Percentiles rank a stretch among this genome's conserved stretches.
These are phyloP conservation scores for Cornus controversa DNA, from an alignment of 148 eudicot species.

Conservation along the genomic window DNA sequence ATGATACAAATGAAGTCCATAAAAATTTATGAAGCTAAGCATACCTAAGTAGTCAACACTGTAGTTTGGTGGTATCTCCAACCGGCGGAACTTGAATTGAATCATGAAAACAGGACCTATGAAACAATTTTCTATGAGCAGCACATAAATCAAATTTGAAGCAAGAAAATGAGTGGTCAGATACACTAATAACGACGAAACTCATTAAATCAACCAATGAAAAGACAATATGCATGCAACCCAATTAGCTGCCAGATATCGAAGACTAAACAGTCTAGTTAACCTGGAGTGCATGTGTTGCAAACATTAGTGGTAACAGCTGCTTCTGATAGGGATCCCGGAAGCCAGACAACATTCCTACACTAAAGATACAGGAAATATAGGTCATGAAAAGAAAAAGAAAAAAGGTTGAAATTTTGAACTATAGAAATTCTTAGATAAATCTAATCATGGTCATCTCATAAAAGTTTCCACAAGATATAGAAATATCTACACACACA, in stretches of 20 bases:
- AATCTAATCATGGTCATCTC: too few relatives aligned
- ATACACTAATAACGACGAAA: background rate
- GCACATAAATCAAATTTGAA: background rate
- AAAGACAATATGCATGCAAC: background rate
- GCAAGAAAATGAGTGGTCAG: background rate
- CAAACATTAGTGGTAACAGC: constrained; percentile 70
- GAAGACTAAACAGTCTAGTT: constrained; percentile 1
- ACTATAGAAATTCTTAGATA: too few relatives aligned
- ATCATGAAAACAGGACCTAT: constrained; percentile 83
- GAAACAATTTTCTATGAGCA: constrained; percentile 17
- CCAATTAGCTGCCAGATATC: background rate
- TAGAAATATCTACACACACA: too few relatives aligned
- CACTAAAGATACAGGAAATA: constrained; percentile 50
- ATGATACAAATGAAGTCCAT: background rate
- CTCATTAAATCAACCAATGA: background rate
- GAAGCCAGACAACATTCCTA: constrained; percentile 93
- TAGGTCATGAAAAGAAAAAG: constrained; percentile 3
- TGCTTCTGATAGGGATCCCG: constrained; percentile 83
- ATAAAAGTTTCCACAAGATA: too few relatives aligned
- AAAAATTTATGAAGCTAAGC: background rate
- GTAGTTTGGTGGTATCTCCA: constrained; percentile 81
- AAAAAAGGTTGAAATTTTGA: background rate
- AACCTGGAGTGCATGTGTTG: constrained; percentile 84
- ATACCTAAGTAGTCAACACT: constrained; percentile 82
- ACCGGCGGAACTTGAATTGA: constrained; percentile 84